Evolutionary conservation across 495 filamentous ascomycete species (phyloP), one percentile per base, ranked within the genome.

Genomic region (Echria macrotheca): DNA sequence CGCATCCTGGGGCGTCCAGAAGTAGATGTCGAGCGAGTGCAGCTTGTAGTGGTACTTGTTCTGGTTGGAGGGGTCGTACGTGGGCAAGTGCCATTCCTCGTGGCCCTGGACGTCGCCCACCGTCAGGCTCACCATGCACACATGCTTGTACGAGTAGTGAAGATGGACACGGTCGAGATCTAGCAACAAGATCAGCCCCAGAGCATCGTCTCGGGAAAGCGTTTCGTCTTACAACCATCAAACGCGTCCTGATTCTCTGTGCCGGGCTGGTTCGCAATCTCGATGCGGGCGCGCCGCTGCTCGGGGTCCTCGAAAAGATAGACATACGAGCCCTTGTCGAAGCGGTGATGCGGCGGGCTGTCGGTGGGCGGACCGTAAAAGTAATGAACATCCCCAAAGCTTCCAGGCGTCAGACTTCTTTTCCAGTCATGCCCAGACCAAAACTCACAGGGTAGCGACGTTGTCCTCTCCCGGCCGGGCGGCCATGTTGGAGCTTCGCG

Each of bases 191-290:
- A 22, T 21, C 19, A 19, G n/a, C n/a, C n/a, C n/a, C n/a, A n/a
- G n/a, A n/a, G n/a, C n/a, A n/a, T n/a, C n/a, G n/a, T n/a, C n/a
- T n/a, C n/a, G n/a, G n/a, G n/a, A n/a, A n/a, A n/a, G 4, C 40
- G 23, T 32, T 21, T 40, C 15, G 5, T 6, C 84, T 73, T 71
- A 89, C 85, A 80, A 55, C 89, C 90, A 57, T 82, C 77, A 63
- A 95, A 93, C 26, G 88, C 86, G 75, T 95, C 90, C 64, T 96
- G 90, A 32, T 90, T 82, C n/a, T 83, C 73, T 14, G 82, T 86
- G 18, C 89, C 89, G 2, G 87, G 83, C 54, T 90, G 82, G 65
- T 96, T 96, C 31, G 90, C 90, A 53, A 95, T 75, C 68, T 96
- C 90, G 39, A 95, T 57, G 37, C 89, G 80, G 24, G 83, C 82